Percentiles rank a stretch among this genome's conserved stretches.
phyloP scores from a whole-genome alignment of 2,329 filamentous ascomycete species.

The Aaosphaeria arxii region DNA sequence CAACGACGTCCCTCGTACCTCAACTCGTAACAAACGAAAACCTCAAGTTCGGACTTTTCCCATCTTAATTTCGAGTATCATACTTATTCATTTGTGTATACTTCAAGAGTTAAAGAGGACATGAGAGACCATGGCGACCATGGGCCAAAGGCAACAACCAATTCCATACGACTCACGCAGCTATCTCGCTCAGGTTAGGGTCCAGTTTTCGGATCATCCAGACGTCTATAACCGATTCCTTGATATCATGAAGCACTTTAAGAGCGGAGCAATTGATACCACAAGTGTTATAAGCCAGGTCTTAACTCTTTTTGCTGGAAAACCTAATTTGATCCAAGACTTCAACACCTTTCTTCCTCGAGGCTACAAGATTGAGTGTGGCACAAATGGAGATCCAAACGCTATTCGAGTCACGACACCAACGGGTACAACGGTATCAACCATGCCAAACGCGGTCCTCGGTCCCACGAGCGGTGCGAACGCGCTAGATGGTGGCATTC shows the following conservation, averaged over 20 bases:
- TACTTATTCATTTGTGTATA: no score
- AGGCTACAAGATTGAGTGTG: slow-evolving; percentile 95
- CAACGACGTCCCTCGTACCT: no score
- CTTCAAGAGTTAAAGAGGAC: background rate
- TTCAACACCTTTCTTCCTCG: slow-evolving; percentile 98
- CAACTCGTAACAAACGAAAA: no score
- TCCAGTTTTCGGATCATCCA: slow-evolving; percentile 93
- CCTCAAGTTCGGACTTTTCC: no score
- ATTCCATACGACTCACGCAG: slow-evolving; percentile 86
- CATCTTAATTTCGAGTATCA: no score
- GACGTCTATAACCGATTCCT: slow-evolving; percentile 96
- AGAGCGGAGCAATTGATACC: slow-evolving; percentile 97
- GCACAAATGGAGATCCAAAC: slow-evolving; percentile 88
- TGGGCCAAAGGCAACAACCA: slow-evolving; percentile 76
- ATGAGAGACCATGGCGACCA: slow-evolving; percentile 44
- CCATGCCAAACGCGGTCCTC: slow-evolving; percentile 58
- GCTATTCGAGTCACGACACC: slow-evolving; percentile 96
- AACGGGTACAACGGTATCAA: slow-evolving; percentile 90
- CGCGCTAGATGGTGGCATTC: no score
- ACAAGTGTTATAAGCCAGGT: slow-evolving; percentile 96
- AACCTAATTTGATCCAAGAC: slow-evolving; percentile 92
- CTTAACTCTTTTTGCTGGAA: slow-evolving; percentile 90
- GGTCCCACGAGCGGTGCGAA: no score
- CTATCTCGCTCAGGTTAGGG: slow-evolving; percentile 97
- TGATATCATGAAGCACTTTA: slow-evolving; percentile 99